Conservation (phyloP, 352 stramenopile species). For the Phytophthora podocarpi region DNA sequence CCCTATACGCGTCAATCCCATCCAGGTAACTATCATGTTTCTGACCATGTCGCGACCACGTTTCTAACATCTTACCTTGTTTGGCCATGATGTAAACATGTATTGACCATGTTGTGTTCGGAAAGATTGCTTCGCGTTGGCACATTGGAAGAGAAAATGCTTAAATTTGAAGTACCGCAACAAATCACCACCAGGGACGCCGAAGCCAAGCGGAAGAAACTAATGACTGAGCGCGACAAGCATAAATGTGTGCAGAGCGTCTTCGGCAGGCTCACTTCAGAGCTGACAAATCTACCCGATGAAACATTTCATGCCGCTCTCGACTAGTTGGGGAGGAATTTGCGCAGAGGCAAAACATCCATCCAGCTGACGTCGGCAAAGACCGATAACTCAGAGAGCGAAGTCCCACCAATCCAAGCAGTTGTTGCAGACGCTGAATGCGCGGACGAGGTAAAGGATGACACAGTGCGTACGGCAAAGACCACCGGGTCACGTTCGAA, state of each 20-base stretch:
- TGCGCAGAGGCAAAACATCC: too few relatives aligned
- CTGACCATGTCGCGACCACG: conserved; percentile 5
- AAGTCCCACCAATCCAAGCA: too few relatives aligned
- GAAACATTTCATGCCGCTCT: conserved; percentile 1
- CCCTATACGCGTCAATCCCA: conserved; percentile 1
- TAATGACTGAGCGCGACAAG: conserved; percentile 5
- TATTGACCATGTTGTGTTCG: not conserved
- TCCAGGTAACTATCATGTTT: conserved; percentile 8
- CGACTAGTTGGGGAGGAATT: not conserved
- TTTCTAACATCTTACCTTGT: too few relatives aligned
- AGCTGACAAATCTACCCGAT: not conserved
- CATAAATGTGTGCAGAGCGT: conserved; percentile 6
- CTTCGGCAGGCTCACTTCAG: not conserved
- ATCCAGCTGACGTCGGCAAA: too few relatives aligned
- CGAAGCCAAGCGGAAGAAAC: conserved; percentile 2
- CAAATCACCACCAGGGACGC: not conserved
- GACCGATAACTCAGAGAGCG: too few relatives aligned
- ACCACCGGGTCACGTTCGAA: too few relatives aligned
- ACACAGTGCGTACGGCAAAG: too few relatives aligned
- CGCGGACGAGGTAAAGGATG: too few relatives aligned
- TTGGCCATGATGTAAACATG: not conserved
- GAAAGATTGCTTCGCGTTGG: conserved; percentile 1
- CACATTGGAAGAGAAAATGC: not conserved
- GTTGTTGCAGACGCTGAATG: too few relatives aligned
- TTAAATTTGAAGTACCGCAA: not conserved